Percentiles rank a stretch among this genome's conserved stretches.
phyloP scores from a whole-genome alignment of 352 stramenopile genomes.

The Pythium diclinum region DNA sequence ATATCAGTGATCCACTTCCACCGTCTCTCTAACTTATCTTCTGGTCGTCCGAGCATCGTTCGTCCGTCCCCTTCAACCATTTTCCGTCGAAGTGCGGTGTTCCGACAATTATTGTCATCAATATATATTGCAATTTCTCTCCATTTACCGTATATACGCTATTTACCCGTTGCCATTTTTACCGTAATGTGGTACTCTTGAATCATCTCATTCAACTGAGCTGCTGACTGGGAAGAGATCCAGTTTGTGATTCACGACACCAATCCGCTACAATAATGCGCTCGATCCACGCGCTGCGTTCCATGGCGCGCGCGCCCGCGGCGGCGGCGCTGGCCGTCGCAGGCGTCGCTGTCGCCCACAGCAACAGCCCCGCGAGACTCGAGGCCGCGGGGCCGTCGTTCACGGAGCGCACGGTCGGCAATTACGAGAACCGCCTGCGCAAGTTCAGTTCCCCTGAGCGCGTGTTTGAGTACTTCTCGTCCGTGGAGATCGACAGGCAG shows the following conservation, averaged over 20 bases:
- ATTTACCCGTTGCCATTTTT: not conserved
- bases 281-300: slow-evolving; percentile 17
- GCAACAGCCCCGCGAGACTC: slow-evolving; percentile 5
- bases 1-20: not conserved
- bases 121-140: slow-evolving; percentile 1
- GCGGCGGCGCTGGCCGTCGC: slow-evolving; percentile 24
- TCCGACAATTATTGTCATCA: slow-evolving; percentile 7
- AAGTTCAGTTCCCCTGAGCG: slow-evolving; percentile 82
- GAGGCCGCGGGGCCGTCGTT: slow-evolving; percentile 51
- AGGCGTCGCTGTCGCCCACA: slow-evolving; percentile 3
- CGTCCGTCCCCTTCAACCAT: slow-evolving; percentile 4
- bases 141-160: not conserved
- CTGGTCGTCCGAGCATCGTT: not conserved
- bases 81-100: not conserved
- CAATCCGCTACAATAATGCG: not conserved
- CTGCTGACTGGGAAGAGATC: too few relatives aligned
- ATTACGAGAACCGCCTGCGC: slow-evolving; percentile 87
- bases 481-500: slow-evolving; percentile 74
- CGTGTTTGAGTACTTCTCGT: slow-evolving; percentile 90
- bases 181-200: not conserved
- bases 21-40: not conserved
- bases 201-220: not conserved
- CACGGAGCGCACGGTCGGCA: slow-evolving; percentile 76
- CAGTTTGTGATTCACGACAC: slow-evolving; percentile 5
- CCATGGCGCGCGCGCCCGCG: not conserved